phyloP scores from a whole-genome alignment of 2,329 filamentous ascomycete species.

The Hymenoscyphus albidus region DNA sequence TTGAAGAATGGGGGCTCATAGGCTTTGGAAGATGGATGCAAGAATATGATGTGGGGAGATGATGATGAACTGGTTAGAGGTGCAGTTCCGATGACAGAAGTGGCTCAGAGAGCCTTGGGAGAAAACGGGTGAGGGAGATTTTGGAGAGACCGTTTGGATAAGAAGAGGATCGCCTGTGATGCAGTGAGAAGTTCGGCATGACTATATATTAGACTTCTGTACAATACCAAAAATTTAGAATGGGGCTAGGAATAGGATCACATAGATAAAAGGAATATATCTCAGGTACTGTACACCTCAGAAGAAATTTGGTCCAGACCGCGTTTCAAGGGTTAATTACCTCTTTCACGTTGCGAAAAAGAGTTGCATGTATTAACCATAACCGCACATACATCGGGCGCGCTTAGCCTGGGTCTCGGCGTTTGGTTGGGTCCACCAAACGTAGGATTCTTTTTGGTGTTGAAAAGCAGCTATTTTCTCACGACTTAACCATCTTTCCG shows the following conservation, averaged over 20 bases:
- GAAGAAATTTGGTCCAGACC: not conserved
- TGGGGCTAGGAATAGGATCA: not conserved
- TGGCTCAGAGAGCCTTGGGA: not conserved
- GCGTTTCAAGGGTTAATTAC: no score
- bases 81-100: no score
- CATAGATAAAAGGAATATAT: not conserved
- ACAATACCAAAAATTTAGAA: slow-evolving; percentile 1
- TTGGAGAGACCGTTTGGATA: not conserved
- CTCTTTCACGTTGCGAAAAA: no score
- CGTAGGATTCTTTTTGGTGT: no score
- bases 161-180: not conserved
- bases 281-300: not conserved
- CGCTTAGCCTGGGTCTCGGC: no score
- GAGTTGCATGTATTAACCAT: no score
- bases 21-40: not conserved
- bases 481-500: no score
- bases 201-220: not conserved
- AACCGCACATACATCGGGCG: no score
- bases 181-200: not conserved
- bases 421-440: no score
- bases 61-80: not conserved
- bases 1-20: slow-evolving; percentile 22
- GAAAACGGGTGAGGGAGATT: not conserved
- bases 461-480: no score
- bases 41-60: not conserved